These are phyloP conservation scores for Lentinula sp. DNA, from an alignment of 768 basidiomycete species.

Conservation along the genomic window DNA sequence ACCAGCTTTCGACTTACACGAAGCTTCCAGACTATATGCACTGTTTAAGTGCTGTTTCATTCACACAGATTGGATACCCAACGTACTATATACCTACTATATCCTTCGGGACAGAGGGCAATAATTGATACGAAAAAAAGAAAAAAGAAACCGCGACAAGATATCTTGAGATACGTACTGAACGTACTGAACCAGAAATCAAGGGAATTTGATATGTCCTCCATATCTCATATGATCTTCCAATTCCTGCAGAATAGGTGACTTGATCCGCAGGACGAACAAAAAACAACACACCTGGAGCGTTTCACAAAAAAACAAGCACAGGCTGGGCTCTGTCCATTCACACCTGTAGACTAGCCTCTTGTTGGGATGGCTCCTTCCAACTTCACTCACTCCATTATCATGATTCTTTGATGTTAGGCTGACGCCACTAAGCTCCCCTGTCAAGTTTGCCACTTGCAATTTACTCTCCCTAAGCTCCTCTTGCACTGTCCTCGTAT, in stretches of 20 bases:
- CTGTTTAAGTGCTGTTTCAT: no score
- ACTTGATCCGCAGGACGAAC: no score
- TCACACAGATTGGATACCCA: no score
- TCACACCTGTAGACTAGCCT: conserved; percentile 33
- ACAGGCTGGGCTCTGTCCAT: conserved; percentile 31
- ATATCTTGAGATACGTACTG: no score
- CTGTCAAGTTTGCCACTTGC: conserved; percentile 7
- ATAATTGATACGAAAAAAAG: no score
- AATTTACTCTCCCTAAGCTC: not conserved
- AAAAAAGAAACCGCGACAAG: no score
- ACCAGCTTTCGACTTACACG: no score
- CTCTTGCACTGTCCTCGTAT: conserved; percentile 16
- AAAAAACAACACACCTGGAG: conserved; percentile 5
- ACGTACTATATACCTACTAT: no score
- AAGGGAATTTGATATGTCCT: not conserved
- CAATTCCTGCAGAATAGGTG: not conserved
- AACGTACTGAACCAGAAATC: not conserved
- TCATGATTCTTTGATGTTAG: conserved; percentile 1
- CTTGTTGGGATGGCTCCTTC: conserved; percentile 12
- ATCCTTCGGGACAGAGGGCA: no score
- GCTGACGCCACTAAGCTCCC: not conserved
- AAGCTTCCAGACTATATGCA: no score
- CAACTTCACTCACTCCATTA: not conserved
- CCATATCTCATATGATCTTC: not conserved
- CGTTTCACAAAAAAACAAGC: conserved; percentile 24